Evolutionary conservation across 2,329 filamentous ascomycete genomes (phyloP).

Genomic region (Karstenula rhodostoma): DNA sequence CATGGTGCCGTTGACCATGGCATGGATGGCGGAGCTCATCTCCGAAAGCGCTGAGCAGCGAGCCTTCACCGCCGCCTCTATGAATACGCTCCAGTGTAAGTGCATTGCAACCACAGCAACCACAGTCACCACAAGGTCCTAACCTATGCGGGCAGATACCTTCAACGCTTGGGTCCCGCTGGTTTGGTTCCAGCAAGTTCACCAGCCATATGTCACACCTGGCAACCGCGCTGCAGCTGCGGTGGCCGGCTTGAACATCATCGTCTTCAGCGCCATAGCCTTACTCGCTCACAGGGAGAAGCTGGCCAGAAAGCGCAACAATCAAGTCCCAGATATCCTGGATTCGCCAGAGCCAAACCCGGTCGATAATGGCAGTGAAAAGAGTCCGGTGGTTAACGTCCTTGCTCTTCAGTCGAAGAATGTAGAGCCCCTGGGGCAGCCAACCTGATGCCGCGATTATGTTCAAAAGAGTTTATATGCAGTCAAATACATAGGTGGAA

Average conservation of each 20-base stretch:
- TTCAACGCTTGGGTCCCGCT: constrained; percentile 24
- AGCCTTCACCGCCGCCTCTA: constrained; percentile 20
- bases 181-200: constrained; percentile 25
- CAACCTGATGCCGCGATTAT: too few species aligned
- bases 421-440: too few species aligned
- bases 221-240: constrained; percentile 24
- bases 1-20: constrained; percentile 25
- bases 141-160: constrained; percentile 15
- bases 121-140: not conserved
- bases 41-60: constrained; percentile 21
- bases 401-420: not conserved
- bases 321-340: not conserved
- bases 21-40: constrained; percentile 25
- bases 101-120: not conserved
- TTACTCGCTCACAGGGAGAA: constrained; percentile 20
- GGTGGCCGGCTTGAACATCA: constrained; percentile 22
- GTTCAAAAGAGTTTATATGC: too few species aligned
- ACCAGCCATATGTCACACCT: constrained; percentile 23
- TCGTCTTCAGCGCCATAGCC: constrained; percentile 21
- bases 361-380: not conserved
- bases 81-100: constrained; percentile 23
- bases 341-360: not conserved
- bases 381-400: not conserved
- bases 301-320: constrained; percentile 15
- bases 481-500: too few species aligned